Conservation (phyloP, 1,284 basidiomycete species). For the Moesziomyces parantarcticus region DNA sequence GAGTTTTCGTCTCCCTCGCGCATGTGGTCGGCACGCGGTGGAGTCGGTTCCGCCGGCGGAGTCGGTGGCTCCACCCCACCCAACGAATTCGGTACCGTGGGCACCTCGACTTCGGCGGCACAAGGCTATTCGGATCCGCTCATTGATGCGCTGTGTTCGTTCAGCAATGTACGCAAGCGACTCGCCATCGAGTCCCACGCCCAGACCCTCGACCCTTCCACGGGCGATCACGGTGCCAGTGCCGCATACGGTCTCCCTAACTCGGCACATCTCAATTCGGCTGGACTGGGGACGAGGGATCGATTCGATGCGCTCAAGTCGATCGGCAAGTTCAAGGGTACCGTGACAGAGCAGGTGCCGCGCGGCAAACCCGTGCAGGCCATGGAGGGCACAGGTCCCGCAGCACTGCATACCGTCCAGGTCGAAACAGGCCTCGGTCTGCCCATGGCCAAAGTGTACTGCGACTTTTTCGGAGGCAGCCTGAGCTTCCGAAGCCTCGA, state of each 20-base stretch:
- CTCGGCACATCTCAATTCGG: constrained; percentile 16
- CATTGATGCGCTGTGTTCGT: constrained; percentile 56
- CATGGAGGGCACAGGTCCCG: constrained; percentile 47
- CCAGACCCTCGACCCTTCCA: neutral
- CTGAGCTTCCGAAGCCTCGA: constrained; percentile 83
- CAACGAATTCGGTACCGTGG: constrained; percentile 38
- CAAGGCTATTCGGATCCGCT: constrained; percentile 42
- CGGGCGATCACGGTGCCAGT: neutral
- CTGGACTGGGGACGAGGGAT: constrained; percentile 35
- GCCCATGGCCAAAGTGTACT: constrained; percentile 62
- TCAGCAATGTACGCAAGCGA: constrained; percentile 55
- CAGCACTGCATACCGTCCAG: constrained; percentile 41
- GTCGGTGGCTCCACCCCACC: constrained; percentile 23
- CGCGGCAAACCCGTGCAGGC: constrained; percentile 9
- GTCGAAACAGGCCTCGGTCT: constrained; percentile 60
- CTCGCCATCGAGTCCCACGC: constrained; percentile 52
- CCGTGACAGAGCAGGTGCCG: constrained; percentile 53
- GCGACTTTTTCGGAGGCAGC: constrained; percentile 74
- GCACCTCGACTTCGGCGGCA: constrained; percentile 16
- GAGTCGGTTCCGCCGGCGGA: constrained; percentile 41
- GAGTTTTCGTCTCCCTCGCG: constrained; percentile 8
- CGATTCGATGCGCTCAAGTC: constrained; percentile 48
- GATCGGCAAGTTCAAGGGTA: constrained; percentile 59
- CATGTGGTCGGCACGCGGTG: constrained; percentile 20
- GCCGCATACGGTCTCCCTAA: constrained; percentile 17